Conservation (phyloP, 1,284 basidiomycete genomes). For the Cryptococcus sp. region DNA sequence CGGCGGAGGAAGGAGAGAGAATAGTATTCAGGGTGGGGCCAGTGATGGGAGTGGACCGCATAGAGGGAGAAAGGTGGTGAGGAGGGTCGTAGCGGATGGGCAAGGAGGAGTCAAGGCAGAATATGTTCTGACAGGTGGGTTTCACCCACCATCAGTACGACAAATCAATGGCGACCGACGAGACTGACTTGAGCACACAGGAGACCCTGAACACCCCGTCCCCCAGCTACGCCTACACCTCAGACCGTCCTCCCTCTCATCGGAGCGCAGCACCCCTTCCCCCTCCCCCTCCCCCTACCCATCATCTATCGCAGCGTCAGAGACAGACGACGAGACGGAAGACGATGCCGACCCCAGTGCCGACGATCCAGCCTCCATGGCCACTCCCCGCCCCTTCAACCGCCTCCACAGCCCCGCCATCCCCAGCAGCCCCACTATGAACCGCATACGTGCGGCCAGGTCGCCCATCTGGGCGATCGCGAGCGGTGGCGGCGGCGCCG, state of each 20-base stretch:
- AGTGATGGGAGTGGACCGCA: neutral
- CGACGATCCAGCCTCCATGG: conserved; percentile 6
- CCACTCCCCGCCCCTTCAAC: conserved; percentile 10
- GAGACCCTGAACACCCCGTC: conserved; percentile 38
- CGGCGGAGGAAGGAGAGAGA: conserved; percentile 8
- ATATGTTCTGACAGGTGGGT: conserved; percentile 48
- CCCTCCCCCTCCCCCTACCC: conserved; percentile 15
- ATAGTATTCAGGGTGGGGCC: conserved; percentile 4
- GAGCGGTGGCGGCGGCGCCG: conserved; percentile 16
- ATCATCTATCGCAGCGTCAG: conserved; percentile 18
- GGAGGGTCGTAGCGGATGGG: conserved; percentile 19
- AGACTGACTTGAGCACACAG: conserved; percentile 16
- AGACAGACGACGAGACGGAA: conserved; percentile 23
- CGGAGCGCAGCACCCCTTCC: conserved; percentile 3
- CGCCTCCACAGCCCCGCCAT: conserved; percentile 19
- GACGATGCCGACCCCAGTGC: conserved; percentile 28
- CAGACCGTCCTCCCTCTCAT: conserved; percentile 11
- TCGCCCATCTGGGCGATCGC: conserved; percentile 49
- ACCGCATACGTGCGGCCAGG: conserved; percentile 27
- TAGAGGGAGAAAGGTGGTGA: conserved; percentile 16
- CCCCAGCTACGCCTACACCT: conserved; percentile 46
- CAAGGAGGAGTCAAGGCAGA: conserved; percentile 44
- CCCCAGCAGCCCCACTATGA: conserved; percentile 38
- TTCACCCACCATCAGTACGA: too few species aligned
- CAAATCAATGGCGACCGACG: neutral